These are phyloP conservation scores for Nosema muscidifuracis DNA, from an alignment of 371 early-diverging fungal genomes.

Conservation along the genomic window DNA sequence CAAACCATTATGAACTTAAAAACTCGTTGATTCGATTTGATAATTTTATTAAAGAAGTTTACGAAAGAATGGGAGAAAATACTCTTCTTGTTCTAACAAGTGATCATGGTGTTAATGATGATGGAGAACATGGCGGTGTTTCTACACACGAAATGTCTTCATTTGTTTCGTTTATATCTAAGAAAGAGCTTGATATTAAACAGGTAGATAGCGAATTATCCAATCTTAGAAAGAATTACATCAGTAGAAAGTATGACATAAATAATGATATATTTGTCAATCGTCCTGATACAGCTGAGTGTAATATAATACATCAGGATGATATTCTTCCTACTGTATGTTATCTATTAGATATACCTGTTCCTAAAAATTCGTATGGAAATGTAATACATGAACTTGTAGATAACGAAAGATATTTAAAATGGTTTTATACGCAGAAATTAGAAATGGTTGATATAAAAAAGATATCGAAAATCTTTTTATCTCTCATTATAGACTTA, in stretches of 20 bases:
- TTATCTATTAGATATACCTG: constrained; percentile 50
- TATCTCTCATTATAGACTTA: not conserved
- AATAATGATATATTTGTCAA: not conserved
- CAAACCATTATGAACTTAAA: constrained; percentile 71
- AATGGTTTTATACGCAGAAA: constrained; percentile 26
- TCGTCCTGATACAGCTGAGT: not conserved
- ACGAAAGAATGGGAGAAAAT: constrained; percentile 70
- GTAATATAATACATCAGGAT: constrained; percentile 56
- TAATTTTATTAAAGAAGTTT: constrained; percentile 67
- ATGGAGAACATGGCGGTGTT: constrained; percentile 95
- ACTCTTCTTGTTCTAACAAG: constrained; percentile 83
- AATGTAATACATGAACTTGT: constrained; percentile 54
- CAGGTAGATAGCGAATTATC: not conserved
- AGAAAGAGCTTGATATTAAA: constrained; percentile 7
- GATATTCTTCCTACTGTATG: constrained; percentile 63
- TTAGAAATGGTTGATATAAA: not conserved
- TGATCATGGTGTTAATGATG: constrained; percentile 94
- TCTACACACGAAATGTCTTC: constrained; percentile 69
- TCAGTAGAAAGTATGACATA: constrained; percentile 9
- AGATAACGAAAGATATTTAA: constrained; percentile 8
- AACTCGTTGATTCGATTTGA: constrained; percentile 75
- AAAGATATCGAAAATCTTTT: not conserved
- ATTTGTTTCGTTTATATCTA: constrained; percentile 49
- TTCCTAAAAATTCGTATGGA: constrained; percentile 57
- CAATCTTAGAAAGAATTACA: not conserved